Percentiles rank a stretch among this genome's conserved stretches.
These are phyloP conservation scores for Ascochyta koolunga DNA, from an alignment of 2,329 filamentous ascomycete genomes.

Conservation along the genomic window DNA sequence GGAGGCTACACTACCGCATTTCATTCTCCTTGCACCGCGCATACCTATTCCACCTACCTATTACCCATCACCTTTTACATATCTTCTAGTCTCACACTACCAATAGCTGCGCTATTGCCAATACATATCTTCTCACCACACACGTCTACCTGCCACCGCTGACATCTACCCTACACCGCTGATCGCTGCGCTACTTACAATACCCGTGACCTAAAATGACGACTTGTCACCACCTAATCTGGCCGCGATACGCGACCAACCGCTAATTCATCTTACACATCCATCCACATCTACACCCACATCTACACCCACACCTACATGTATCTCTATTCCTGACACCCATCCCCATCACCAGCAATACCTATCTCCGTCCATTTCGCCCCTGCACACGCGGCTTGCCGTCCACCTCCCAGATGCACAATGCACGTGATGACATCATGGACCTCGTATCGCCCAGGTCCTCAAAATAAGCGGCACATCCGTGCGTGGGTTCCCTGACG, in stretches of 20 bases:
- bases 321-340: neutral
- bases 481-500: no score
- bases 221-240: neutral
- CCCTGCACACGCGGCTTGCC: constrained; percentile 6
- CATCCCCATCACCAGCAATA: no score
- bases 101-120: constrained; percentile 17
- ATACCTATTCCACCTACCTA: neutral
- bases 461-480: no score
- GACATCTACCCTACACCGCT: no score
- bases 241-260: constrained; percentile 1
- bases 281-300: no score
- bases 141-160: no score
- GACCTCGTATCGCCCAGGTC: neutral
- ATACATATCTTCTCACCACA: constrained; percentile 11
- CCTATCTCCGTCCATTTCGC: neutral
- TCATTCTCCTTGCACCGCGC: constrained; percentile 4
- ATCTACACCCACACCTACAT: neutral
- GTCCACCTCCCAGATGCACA: no score
- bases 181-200: neutral
- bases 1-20: constrained; percentile 8
- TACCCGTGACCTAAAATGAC: neutral
- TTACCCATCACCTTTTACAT: neutral
- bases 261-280: constrained; percentile 1
- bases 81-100: constrained; percentile 17
- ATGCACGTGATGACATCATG: neutral